Conservation (phyloP, 2,329 filamentous ascomycete species). For the Emergomyces africanus region DNA sequence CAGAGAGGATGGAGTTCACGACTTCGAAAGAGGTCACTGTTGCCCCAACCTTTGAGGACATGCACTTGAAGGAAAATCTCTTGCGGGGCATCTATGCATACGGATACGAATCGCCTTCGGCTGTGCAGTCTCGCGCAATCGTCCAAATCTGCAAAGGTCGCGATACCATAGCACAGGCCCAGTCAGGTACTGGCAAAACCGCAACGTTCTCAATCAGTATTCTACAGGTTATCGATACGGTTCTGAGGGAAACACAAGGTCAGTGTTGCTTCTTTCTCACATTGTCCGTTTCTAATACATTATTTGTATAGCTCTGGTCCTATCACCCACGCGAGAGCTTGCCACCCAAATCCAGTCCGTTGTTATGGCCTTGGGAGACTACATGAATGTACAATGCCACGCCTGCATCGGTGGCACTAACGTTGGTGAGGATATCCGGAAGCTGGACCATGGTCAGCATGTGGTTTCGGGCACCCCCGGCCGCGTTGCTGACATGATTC, state of each 20-base stretch:
- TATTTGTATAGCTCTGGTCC: conserved; percentile 56
- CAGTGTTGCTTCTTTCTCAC: conserved; percentile 9
- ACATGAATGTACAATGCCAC: conserved; percentile 99
- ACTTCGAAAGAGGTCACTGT: conserved; percentile 95
- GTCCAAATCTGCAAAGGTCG: conserved; percentile 98
- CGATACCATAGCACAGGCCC: conserved; percentile 95
- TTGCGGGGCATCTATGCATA: conserved; percentile 97
- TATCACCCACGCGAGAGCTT: conserved; percentile 91
- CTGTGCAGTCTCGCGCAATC: conserved; percentile 94
- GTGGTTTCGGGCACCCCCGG: conserved; percentile 97
- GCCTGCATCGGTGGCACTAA: conserved; percentile 98
- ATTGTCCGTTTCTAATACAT: background rate
- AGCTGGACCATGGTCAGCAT: conserved; percentile 94
- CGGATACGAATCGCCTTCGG: conserved; percentile 94
- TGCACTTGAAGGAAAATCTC: conserved; percentile 96
- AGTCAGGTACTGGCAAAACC: conserved; percentile 94
- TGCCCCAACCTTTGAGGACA: conserved; percentile 84
- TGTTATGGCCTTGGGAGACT: conserved; percentile 98
- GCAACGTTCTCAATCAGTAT: conserved; percentile 95
- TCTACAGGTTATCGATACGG: conserved; percentile 89
- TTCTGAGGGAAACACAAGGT: conserved; percentile 76
- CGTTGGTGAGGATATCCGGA: conserved; percentile 93
- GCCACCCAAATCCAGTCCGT: conserved; percentile 98
- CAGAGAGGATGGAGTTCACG: conserved; percentile 91
- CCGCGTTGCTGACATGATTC: conserved; percentile 78